Conservation (phyloP, 2,329 filamentous ascomycete genomes). For the Colletotrichum sp. region DNA sequence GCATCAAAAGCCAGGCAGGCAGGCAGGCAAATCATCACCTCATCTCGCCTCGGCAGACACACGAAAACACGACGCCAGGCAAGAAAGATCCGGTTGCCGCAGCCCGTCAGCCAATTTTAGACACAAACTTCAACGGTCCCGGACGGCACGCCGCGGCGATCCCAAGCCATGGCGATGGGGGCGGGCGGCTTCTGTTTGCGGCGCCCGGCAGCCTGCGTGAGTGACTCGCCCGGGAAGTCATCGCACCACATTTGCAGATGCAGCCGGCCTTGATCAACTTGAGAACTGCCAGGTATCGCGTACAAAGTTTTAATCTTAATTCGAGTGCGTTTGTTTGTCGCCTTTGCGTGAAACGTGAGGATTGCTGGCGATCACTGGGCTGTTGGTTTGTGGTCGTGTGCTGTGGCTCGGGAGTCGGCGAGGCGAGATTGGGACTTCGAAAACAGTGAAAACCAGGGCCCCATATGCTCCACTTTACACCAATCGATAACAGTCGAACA, state of each 20-base stretch:
- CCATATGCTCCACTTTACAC: background rate
- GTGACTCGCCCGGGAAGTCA: background rate
- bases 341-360: background rate
- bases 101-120: background rate
- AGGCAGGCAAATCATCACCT: background rate
- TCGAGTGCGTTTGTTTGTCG: background rate
- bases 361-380: background rate
- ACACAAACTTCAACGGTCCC: background rate
- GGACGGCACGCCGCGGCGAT: background rate
- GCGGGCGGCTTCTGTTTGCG: background rate
- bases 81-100: background rate
- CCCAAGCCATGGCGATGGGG: background rate
- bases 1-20: background rate
- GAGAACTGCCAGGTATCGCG: background rate
- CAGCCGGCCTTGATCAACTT: background rate
- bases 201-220: background rate
- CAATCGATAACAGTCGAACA: background rate
- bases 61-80: background rate
- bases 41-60: background rate
- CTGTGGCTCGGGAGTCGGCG: background rate
- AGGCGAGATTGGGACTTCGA: background rate
- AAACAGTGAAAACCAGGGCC: background rate
- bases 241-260: background rate
- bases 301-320: background rate
- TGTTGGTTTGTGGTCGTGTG: background rate